phyloP scores from a whole-genome alignment of 1,139 yeast species.

The Pichia sp. region DNA sequence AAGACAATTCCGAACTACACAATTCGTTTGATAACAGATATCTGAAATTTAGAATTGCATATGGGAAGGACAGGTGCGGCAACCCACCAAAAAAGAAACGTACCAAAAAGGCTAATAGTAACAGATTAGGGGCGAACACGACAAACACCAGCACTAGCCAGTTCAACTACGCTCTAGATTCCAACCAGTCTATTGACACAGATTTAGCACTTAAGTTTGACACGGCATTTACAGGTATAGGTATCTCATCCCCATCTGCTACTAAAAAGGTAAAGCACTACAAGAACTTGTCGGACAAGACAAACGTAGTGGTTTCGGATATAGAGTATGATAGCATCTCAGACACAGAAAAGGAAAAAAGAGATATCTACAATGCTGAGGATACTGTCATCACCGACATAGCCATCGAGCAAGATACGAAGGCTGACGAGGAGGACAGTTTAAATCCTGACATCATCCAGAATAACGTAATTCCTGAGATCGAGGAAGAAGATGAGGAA shows the following conservation, averaged over 20 bases:
- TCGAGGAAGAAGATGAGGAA: background rate
- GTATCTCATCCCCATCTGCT: constrained; percentile 22
- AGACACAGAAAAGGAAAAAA: background rate
- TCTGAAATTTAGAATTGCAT: constrained; percentile 59
- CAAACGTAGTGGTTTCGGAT: background rate
- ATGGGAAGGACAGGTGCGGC: constrained; percentile 94
- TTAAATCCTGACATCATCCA: too few relatives aligned
- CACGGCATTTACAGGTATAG: constrained; percentile 25
- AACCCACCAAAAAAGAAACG: constrained; percentile 53
- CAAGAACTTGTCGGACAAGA: background rate
- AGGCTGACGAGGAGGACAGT: too few relatives aligned
- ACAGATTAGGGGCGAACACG: constrained; percentile 20
- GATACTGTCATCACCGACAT: background rate
- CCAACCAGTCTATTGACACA: constrained; percentile 10
- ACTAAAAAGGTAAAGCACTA: constrained; percentile 3
- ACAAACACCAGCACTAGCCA: constrained; percentile 11
- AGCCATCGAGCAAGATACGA: too few relatives aligned
- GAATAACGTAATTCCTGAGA: too few relatives aligned
- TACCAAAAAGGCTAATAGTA: constrained; percentile 16
- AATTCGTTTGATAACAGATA: constrained; percentile 36
- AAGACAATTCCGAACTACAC: constrained; percentile 35
- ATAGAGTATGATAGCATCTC: background rate
- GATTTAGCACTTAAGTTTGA: constrained; percentile 13
- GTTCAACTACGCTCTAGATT: background rate
- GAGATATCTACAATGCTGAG: background rate